These are phyloP conservation scores for Citrus glauca DNA, from an alignment of 345 rosid genomes.

Conservation along the genomic window DNA sequence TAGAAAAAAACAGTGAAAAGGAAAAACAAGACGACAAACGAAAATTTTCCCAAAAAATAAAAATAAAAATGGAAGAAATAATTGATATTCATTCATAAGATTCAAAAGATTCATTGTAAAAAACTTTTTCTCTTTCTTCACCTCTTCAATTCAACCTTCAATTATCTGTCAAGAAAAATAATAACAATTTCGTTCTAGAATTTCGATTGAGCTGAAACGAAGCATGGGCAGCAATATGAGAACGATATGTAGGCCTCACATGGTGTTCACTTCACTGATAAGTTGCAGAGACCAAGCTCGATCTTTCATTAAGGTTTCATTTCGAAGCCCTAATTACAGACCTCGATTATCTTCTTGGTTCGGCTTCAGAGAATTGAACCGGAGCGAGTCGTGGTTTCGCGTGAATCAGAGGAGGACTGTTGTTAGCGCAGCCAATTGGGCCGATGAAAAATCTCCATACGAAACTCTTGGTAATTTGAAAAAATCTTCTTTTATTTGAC, in stretches of 20 bases:
- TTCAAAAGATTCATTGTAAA: conserved; percentile 19
- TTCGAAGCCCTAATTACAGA: conserved; percentile 36
- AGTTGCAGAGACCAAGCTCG: conserved; percentile 44
- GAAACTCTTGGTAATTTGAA: conserved; percentile 74
- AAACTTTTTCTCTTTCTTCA: conserved; percentile 6
- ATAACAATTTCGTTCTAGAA: not conserved
- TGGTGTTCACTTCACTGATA: conserved; percentile 51
- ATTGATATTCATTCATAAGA: conserved; percentile 15
- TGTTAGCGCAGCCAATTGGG: conserved; percentile 68
- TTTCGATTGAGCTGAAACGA: not conserved
- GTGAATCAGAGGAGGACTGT: conserved; percentile 54
- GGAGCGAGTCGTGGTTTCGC: conserved; percentile 45
- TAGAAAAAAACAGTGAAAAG: not conserved
- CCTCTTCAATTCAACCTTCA: conserved; percentile 14
- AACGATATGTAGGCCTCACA: conserved; percentile 61
- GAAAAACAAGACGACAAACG: conserved; percentile 3
- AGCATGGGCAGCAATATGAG: conserved; percentile 62
- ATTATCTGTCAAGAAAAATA: not conserved
- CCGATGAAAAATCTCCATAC: conserved; percentile 69
- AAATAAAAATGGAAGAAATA: not conserved
- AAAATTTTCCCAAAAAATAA: conserved; percentile 3
- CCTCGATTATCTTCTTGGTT: conserved; percentile 35
- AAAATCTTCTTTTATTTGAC: not conserved
- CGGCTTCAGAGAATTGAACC: conserved; percentile 34
- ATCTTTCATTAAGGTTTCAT: conserved; percentile 48